These are phyloP conservation scores for Echria macrotheca DNA, from an alignment of 495 filamentous ascomycete species.

Conservation along the genomic window DNA sequence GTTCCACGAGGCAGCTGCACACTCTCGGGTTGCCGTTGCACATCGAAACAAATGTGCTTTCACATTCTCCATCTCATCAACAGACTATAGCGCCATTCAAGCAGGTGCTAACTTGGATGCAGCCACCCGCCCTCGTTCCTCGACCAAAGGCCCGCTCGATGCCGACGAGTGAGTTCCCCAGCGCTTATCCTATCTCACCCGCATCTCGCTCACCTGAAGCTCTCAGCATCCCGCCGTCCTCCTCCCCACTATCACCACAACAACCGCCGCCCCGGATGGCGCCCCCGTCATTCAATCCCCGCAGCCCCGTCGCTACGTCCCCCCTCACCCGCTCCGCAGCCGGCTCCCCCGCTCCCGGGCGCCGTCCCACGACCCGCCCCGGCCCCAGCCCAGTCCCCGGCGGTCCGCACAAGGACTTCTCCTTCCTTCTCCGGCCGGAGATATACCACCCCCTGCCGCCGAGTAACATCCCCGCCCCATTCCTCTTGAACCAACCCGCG, in stretches of 20 bases:
- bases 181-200: constrained; percentile 3
- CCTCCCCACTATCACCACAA: constrained; percentile 22
- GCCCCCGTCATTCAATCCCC: constrained; percentile 4
- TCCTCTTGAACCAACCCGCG: constrained; percentile 44
- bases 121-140: constrained; percentile 44
- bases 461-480: constrained; percentile 58
- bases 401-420: constrained; percentile 66
- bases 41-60: too few species aligned
- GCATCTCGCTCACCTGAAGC: background rate
- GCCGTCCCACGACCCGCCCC: constrained; percentile 18
- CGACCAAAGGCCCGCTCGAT: constrained; percentile 55
- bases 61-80: background rate
- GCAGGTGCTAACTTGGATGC: constrained; percentile 4
- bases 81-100: background rate
- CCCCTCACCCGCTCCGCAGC: constrained; percentile 22
- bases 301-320: constrained; percentile 17
- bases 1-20: too few species aligned
- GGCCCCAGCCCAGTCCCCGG: too few species aligned
- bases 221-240: constrained; percentile 22
- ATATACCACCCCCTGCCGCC: constrained; percentile 75
- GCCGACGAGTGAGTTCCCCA: constrained; percentile 42
- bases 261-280: constrained; percentile 7
- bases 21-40: too few species aligned
- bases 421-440: constrained; percentile 69
- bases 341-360: constrained; percentile 19